Conservation (phyloP, 1,284 basidiomycete genomes). For the Trichosporon sp. region DNA sequence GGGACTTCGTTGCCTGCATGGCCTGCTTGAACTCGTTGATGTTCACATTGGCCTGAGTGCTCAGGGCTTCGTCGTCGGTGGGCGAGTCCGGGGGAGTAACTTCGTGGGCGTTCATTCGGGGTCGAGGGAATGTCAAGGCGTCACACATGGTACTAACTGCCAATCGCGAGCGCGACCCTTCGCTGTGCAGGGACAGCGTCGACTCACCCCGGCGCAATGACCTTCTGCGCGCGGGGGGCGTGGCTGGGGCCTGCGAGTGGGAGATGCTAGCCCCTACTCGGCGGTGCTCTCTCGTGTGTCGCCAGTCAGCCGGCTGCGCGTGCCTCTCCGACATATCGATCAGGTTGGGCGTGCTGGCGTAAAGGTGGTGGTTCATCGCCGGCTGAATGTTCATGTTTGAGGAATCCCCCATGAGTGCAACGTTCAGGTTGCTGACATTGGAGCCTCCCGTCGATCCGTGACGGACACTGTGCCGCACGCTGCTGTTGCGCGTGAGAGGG, state of each 20-base stretch:
- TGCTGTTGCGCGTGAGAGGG: background rate
- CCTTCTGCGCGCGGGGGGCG: background rate
- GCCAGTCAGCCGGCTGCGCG: background rate
- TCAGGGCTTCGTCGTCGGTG: constrained; percentile 8
- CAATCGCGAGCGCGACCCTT: constrained; percentile 17
- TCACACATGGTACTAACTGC: constrained; percentile 36
- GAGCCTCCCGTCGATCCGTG: background rate
- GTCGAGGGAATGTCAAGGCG: constrained; percentile 37
- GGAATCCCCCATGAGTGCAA: background rate
- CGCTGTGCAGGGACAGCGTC: constrained; percentile 15
- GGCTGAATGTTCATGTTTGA: background rate
- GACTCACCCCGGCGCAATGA: constrained; percentile 21
- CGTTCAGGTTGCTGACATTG: background rate
- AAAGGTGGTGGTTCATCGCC: background rate
- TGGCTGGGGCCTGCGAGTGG: background rate
- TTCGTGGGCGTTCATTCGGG: constrained; percentile 34
- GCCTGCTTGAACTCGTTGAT: constrained; percentile 12
- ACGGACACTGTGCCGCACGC: background rate
- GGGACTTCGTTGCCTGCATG: constrained; percentile 7
- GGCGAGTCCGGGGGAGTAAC: constrained; percentile 40
- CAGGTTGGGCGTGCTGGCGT: background rate
- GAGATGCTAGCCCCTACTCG: constrained; percentile 2
- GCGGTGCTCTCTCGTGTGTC: background rate
- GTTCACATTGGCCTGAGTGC: constrained; percentile 6
- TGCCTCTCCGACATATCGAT: background rate